These are phyloP conservation scores for Flaveria ramosissima DNA, from an alignment of 129 eudicot species.

Conservation along the genomic window DNA sequence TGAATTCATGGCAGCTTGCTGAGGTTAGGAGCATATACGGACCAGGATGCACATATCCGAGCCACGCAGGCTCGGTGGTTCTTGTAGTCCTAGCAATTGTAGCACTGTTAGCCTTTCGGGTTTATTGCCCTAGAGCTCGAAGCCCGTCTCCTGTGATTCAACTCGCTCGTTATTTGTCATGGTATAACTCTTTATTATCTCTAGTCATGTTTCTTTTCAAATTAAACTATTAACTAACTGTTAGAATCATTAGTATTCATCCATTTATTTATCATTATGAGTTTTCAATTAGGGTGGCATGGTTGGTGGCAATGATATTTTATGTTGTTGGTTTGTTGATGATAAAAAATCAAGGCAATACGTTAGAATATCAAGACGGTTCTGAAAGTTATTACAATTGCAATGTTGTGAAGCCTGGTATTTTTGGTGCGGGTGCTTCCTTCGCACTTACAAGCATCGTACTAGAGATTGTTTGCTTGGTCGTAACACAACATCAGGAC, in stretches of 20 bases:
- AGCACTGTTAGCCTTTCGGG: slow-evolving; percentile 17
- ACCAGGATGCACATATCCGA: background rate
- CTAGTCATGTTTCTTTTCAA: too few species aligned
- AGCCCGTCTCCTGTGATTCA: background rate
- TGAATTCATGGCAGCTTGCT: slow-evolving; percentile 18
- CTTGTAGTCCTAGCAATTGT: background rate
- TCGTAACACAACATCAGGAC: background rate
- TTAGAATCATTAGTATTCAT: too few species aligned
- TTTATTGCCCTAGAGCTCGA: slow-evolving; percentile 11
- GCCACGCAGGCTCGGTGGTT: background rate
- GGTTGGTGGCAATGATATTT: slow-evolving; percentile 17
- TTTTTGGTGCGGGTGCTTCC: slow-evolving; percentile 15
- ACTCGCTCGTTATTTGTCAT: slow-evolving; percentile 25
- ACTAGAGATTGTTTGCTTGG: slow-evolving; percentile 18
- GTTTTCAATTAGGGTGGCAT: slow-evolving; percentile 19
- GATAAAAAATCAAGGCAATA: background rate
- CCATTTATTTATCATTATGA: too few species aligned
- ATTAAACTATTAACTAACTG: too few species aligned
- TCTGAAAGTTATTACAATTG: slow-evolving; percentile 7
- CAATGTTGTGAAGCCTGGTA: slow-evolving; percentile 16
- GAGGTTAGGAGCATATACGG: background rate
- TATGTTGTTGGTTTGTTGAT: slow-evolving; percentile 19
- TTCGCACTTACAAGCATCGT: slow-evolving; percentile 14
- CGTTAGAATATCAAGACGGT: background rate
- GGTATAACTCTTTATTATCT: background rate